These are phyloP conservation scores for Paraphoma sp. DNA, from an alignment of 2,329 filamentous ascomycete genomes.

Conservation along the genomic window DNA sequence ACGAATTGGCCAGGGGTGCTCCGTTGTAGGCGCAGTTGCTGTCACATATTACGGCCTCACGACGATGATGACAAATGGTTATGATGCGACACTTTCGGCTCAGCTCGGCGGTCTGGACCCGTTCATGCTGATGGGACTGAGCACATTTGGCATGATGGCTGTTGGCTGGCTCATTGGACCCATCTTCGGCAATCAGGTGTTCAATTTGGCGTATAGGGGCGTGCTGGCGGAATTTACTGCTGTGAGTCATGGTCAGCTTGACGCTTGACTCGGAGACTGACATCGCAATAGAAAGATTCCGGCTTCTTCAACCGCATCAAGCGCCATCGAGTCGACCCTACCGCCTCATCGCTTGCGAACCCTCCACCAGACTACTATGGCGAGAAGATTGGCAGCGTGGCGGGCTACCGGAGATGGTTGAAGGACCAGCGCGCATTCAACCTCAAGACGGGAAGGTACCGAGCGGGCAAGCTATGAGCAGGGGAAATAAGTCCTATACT, in stretches of 20 bases:
- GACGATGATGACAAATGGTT: slow-evolving; percentile 72
- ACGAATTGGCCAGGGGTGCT: slow-evolving; percentile 81
- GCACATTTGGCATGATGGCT: slow-evolving; percentile 77
- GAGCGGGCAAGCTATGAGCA: slow-evolving; percentile 19
- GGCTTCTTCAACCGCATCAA: slow-evolving; percentile 93
- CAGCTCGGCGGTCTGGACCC: slow-evolving; percentile 88
- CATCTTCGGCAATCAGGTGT: slow-evolving; percentile 78
- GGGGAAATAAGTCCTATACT: not conserved
- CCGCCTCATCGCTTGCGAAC: slow-evolving; percentile 86
- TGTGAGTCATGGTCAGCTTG: slow-evolving; percentile 54
- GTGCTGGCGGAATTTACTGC: slow-evolving; percentile 74
- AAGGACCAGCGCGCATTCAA: slow-evolving; percentile 98
- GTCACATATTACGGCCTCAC: slow-evolving; percentile 69
- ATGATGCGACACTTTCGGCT: slow-evolving; percentile 69
- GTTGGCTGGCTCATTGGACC: slow-evolving; percentile 89
- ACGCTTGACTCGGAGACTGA: not conserved
- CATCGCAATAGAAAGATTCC: slow-evolving; percentile 75
- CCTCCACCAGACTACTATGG: slow-evolving; percentile 98
- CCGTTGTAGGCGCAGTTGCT: slow-evolving; percentile 67
- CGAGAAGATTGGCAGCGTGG: slow-evolving; percentile 94
- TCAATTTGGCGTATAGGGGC: slow-evolving; percentile 76
- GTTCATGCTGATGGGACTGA: slow-evolving; percentile 81
- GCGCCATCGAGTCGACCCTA: slow-evolving; percentile 89
- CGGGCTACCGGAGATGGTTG: slow-evolving; percentile 91
- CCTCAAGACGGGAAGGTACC: slow-evolving; percentile 71